A percentile compares a stretch with the other conserved stretches of the same genome.
phyloP scores from a whole-genome alignment of 257 asterid species.

The Solanum chmielewskii region DNA sequence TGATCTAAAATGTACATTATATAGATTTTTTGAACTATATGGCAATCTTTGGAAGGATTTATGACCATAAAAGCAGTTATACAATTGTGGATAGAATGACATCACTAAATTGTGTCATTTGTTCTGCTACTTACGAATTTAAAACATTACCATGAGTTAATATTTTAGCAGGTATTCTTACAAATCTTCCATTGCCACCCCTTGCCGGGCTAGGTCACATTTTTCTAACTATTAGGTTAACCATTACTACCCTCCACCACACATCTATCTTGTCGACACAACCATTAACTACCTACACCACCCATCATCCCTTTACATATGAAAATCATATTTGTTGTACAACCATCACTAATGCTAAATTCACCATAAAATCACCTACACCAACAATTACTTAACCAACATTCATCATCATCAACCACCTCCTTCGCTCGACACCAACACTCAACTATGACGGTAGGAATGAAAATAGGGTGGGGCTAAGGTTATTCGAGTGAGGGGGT shows the following conservation, averaged over 20 bases:
- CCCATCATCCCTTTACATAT: neutral
- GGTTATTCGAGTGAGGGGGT: too few relatives aligned
- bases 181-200: neutral
- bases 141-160: too few relatives aligned
- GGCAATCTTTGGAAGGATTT: too few relatives aligned
- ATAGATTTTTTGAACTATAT: too few relatives aligned
- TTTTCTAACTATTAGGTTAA: neutral
- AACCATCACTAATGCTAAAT: neutral
- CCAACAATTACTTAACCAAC: neutral
- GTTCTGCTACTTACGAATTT: too few relatives aligned
- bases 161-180: neutral
- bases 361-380: neutral
- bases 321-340: neutral
- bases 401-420: neutral
- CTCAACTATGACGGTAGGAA: too few relatives aligned
- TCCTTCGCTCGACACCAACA: neutral
- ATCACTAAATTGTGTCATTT: too few relatives aligned
- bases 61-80: too few relatives aligned
- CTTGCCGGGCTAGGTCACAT: neutral
- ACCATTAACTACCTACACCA: neutral
- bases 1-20: too few relatives aligned
- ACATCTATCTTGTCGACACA: neutral
- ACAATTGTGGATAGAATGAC: too few relatives aligned
- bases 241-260: neutral
- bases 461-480: too few relatives aligned